Evolutionary conservation across 768 basidiomycete genomes (phyloP), one percentile per base, ranked within the genome.

Genomic region (Holtermanniella nyarrowii): DNA sequence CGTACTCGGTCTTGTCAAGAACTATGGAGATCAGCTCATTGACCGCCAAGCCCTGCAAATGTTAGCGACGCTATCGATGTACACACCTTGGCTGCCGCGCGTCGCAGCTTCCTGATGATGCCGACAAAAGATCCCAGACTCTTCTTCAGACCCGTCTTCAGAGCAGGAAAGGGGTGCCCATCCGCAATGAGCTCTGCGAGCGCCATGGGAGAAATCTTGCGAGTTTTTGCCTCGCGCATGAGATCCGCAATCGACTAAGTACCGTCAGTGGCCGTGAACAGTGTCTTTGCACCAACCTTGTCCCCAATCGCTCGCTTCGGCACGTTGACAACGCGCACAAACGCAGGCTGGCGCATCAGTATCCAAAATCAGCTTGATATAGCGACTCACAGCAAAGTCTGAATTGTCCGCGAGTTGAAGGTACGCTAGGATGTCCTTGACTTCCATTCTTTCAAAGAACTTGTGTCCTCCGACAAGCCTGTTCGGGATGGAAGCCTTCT

Each of bases 401-500:
- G 65, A 66, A 44, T 89, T 89, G 58, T 88, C 86, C 1, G 84
- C 74, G 3, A 91, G 74, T 64, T 89, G 88, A 2, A 91, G 74
- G 62, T 90, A 90, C 1, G 84, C 82, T 24, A 89, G 72, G 11
- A 88, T 50, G 68, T 88, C 85, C 72, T 88, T 88, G 63, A 90
- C 78, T 47, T 89, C 88, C 61, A 80, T 66, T 16, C 87, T 80
- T 57, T 89, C 86, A 60, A 90, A 90, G 76, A 89, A 89, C 63
- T 82, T 85, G 62, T 85, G 84, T 0, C 87, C 87, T 20, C 80
- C 83, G 1, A 90, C 76, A 45, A 90, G 78, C 52, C 80, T 74
- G 59, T 78, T 80, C 1, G 87, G 87, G 37, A 93, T 85, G n/a
- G 81, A 79, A 56, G 82, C 80, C 55, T 78, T 82, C 63, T 87